Evolutionary conservation across 495 filamentous ascomycete genomes (phyloP), one percentile per base, ranked within the genome.

Genomic region (Saxophila tyrrhenica): DNA sequence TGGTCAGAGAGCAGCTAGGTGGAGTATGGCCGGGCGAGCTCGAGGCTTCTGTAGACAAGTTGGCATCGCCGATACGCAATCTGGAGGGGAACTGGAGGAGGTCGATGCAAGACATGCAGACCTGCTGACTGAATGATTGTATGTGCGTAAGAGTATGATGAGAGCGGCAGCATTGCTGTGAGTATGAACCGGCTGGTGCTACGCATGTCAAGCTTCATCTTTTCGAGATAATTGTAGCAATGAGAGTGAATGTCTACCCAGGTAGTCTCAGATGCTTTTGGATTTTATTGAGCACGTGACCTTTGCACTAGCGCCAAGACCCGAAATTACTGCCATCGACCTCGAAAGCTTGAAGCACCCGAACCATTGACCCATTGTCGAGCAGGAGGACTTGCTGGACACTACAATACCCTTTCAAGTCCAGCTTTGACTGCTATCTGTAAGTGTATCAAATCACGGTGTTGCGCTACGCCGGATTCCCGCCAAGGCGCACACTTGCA

Each of bases 371-470:
- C n/a, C 23, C 45, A 35, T 35, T 48, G 45, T 22, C 42, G 43
- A 49, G 43, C 42, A 55, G 52, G 45, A 49, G 45, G 43, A 55
- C 43, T 44, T 55, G 52, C 52, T 49, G 25, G 52, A 49, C 52
- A 19, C 20, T 7, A n/a, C 11, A n/a, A 48, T n/a, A 39, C 22
- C 8, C 49, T n/a, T 41, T 19, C 3, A 1, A 9, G 35, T 51
- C 52, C 52, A 49, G 52, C 52, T 38, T 55, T 55, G 52, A 48
- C 52, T 55, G 52, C 52, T 55, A 38, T 39, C 24, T 44, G 52
- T 55, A 48, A 39, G 52, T 48, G 3, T 2, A 10, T 5, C 49
- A 3, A 21, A n/a, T n/a, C 13, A 16, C 19, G 19, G n/a, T n/a
- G n/a, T n/a, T n/a, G n/a, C 17, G 17, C 8, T 49, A 35, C 29